Conservation (phyloP, 371 early-diverging fungal species). For the Lichtheimia corymbifera region DNA sequence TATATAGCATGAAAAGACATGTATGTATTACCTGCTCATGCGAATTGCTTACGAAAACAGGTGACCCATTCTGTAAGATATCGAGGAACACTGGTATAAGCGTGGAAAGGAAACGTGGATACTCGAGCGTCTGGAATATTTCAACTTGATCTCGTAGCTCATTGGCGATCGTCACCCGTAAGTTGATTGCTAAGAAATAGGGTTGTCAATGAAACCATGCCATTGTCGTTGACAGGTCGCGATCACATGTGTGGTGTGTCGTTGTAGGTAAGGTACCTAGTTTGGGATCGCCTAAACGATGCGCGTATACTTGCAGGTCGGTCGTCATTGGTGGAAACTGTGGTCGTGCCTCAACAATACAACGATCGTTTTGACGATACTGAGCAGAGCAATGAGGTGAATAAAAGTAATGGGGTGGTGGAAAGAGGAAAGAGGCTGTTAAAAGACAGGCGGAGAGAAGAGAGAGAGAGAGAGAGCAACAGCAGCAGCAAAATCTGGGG, state of each 20-base stretch:
- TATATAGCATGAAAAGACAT: not conserved
- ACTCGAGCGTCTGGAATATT: conserved; percentile 83
- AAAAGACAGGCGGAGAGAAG: not conserved
- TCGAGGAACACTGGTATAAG: conserved; percentile 84
- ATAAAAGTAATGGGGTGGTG: not conserved
- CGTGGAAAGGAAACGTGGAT: conserved; percentile 73
- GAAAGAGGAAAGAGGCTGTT: not conserved
- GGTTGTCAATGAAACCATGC: not conserved
- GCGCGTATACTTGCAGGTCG: conserved; percentile 68
- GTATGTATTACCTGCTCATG: conserved; percentile 74
- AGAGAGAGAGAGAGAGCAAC: not conserved
- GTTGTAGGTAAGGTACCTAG: conserved; percentile 37
- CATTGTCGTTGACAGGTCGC: not conserved
- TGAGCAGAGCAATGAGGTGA: not conserved
- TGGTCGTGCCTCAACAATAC: not conserved
- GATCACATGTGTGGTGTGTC: not conserved
- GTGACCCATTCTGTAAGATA: conserved; percentile 74
- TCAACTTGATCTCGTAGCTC: conserved; percentile 93
- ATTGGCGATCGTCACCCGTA: conserved; percentile 83
- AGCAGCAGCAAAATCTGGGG: not conserved
- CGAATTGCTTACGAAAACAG: conserved; percentile 79
- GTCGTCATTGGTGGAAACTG: conserved; percentile 43
- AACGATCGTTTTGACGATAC: not conserved
- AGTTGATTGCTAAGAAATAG: conserved; percentile 38
- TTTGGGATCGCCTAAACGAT: conserved; percentile 64